These are phyloP conservation scores for Bipolaris cookei DNA, from an alignment of 2,329 filamentous ascomycete genomes.

Conservation along the genomic window DNA sequence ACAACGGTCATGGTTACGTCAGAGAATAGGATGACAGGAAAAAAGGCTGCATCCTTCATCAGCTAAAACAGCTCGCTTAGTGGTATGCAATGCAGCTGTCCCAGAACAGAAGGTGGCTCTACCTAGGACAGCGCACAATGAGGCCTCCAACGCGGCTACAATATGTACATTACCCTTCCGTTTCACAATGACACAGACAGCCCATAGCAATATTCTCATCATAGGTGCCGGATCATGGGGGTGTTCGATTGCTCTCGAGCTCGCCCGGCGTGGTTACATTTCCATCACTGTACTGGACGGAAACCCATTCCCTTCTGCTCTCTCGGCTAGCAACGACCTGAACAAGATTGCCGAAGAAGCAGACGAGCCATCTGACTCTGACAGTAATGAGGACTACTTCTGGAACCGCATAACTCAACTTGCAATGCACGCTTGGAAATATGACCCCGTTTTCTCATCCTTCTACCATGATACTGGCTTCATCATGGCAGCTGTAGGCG, in stretches of 20 bases:
- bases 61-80: not conserved
- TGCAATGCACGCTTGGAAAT: slow-evolving; percentile 53
- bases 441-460: slow-evolving; percentile 52
- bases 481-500: slow-evolving; percentile 54
- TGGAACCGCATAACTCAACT: slow-evolving; percentile 44
- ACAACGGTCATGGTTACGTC: not conserved
- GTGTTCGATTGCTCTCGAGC: slow-evolving; percentile 56
- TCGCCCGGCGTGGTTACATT: slow-evolving; percentile 56
- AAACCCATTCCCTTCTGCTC: slow-evolving; percentile 52
- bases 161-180: not conserved
- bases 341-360: slow-evolving; percentile 56
- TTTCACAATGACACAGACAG: slow-evolving; percentile 8
- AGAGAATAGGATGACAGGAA: not conserved
- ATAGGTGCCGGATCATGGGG: slow-evolving; percentile 60
- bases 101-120: slow-evolving; percentile 10
- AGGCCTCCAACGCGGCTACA: not conserved
- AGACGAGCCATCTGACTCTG: slow-evolving; percentile 28
- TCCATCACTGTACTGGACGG: slow-evolving; percentile 56
- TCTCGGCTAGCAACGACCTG: slow-evolving; percentile 57
- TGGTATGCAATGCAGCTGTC: not conserved
- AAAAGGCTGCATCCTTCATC: not conserved
- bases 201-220: slow-evolving; percentile 46
- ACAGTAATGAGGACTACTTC: slow-evolving; percentile 45
- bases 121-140: slow-evolving; percentile 9
- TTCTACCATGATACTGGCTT: slow-evolving; percentile 58